phyloP scores from a whole-genome alignment of 768 basidiomycete genomes.

The Suillus brevipes region DNA sequence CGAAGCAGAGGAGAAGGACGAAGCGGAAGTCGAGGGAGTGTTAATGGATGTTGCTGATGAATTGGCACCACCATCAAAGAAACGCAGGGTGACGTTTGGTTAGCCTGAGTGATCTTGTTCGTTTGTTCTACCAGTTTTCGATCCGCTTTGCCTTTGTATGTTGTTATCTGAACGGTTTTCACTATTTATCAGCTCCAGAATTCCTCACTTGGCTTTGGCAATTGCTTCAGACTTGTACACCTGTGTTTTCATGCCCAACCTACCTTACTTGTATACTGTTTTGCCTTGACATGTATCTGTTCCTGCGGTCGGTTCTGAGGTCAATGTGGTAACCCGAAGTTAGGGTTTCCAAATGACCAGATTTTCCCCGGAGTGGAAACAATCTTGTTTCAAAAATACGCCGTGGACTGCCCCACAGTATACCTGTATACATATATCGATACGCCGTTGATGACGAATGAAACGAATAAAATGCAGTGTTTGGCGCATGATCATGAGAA shows the following conservation, averaged over 20 bases:
- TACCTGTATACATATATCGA: neutral
- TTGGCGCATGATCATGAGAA: constrained; percentile 23
- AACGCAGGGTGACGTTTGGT: constrained; percentile 42
- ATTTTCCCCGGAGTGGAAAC: neutral
- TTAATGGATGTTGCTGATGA: constrained; percentile 25
- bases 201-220: constrained; percentile 9
- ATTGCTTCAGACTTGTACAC: constrained; percentile 6
- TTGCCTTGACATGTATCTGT: constrained; percentile 30
- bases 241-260: constrained; percentile 11
- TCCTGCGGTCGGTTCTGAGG: neutral
- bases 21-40: constrained; percentile 36
- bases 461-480: constrained; percentile 8
- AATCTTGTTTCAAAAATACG: neutral
- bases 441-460: neutral
- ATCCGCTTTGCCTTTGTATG: constrained; percentile 6
- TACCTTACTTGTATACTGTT: constrained; percentile 36
- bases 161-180: constrained; percentile 6
- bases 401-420: neutral
- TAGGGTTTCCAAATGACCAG: neutral
- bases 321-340: neutral
- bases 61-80: constrained; percentile 49
- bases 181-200: constrained; percentile 15
- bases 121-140: constrained; percentile 1
- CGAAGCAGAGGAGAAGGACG: constrained; percentile 27
- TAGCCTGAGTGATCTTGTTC: neutral